Conservation (phyloP, 192 early-diverging fungal genomes). For the Rhizophagus prolifer region DNA sequence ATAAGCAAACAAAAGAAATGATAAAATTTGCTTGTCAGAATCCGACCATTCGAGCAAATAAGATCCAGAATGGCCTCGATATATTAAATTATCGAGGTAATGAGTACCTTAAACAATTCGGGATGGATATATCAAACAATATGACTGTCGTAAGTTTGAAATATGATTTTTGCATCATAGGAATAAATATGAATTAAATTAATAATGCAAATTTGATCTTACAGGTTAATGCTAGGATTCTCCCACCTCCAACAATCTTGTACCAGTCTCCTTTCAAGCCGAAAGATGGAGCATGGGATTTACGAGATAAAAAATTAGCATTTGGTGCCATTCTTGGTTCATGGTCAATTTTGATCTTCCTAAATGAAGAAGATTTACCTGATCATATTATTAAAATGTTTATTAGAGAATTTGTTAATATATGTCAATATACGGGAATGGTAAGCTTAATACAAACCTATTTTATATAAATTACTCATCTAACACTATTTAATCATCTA, state of each 20-base stretch:
- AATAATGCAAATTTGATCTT: neutral
- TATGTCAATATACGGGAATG: constrained; percentile 70
- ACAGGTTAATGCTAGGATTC: neutral
- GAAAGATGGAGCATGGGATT: constrained; percentile 81
- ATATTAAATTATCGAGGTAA: constrained; percentile 72
- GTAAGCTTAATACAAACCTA: no score
- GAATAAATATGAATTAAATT: constrained; percentile 45
- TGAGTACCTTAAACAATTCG: constrained; percentile 77
- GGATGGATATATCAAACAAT: constrained; percentile 63
- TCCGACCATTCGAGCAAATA: constrained; percentile 77
- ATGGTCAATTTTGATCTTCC: constrained; percentile 86
- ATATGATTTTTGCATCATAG: neutral
- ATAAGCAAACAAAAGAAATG: constrained; percentile 88
- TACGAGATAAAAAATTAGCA: constrained; percentile 76
- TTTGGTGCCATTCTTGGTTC: constrained; percentile 73
- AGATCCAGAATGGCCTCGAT: constrained; percentile 71
- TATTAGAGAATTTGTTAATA: constrained; percentile 68
- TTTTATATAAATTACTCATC: no score
- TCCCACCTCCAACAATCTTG: constrained; percentile 1
- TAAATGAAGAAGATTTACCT: constrained; percentile 64
- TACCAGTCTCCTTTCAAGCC: constrained; percentile 46
- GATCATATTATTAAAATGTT: constrained; percentile 53
- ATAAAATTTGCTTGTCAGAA: constrained; percentile 86
- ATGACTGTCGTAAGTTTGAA: constrained; percentile 36
- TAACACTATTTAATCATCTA: no score